Conservation (phyloP, 129 eudicot species). For the Centrapalus pauciflorus region DNA sequence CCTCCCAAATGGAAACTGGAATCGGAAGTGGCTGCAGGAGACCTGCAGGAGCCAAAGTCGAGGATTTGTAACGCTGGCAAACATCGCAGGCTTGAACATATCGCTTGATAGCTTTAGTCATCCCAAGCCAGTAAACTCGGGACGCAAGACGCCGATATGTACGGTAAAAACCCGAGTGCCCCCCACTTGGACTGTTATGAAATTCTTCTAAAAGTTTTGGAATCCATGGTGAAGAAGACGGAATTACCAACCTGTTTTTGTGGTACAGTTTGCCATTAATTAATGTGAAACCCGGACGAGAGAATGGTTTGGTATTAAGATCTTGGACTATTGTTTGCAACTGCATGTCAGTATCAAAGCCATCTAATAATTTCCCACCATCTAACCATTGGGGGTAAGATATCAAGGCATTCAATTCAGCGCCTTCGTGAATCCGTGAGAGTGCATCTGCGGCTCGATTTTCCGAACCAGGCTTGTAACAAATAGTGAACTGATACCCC, state of each 20-base stretch:
- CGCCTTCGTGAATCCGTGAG: no score
- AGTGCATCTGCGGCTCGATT: no score
- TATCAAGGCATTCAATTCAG: no score
- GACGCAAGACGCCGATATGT: background rate
- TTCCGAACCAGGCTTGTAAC: no score
- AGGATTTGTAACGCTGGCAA: background rate
- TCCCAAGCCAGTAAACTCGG: background rate
- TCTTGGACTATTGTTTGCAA: no score
- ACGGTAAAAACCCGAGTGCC: background rate
- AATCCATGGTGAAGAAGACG: background rate
- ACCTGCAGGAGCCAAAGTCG: background rate
- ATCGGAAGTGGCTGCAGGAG: background rate
- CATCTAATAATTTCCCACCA: no score
- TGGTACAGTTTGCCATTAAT: background rate
- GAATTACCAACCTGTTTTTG: background rate
- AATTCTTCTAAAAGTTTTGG: background rate
- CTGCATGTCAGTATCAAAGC: no score
- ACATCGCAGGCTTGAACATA: background rate
- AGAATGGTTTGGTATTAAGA: no score
- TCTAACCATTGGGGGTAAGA: no score
- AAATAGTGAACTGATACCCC: no score
- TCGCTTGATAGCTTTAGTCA: background rate
- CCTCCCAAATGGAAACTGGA: no score
- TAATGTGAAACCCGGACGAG: background rate
- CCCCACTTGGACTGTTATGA: background rate